Evolutionary conservation across 2,329 filamentous ascomycete genomes (phyloP), one percentile per base, ranked within the genome.

Genomic region (Orbilia blumenaviensis): DNA sequence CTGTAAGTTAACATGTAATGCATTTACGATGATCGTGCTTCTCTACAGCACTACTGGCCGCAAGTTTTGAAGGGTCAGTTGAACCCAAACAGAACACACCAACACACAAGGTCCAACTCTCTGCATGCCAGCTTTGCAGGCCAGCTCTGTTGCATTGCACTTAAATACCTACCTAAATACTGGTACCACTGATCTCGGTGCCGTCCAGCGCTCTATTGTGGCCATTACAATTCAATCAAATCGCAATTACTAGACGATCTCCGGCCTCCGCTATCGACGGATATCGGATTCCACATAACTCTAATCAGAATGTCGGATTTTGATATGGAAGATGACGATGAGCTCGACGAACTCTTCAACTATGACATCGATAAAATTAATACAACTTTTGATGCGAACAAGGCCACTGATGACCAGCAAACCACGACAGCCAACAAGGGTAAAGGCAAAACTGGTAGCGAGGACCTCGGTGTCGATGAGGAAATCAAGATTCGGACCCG

Each of bases 401-500:
- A 21, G 21, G 77, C 74, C 16, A 46, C n/a, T 79, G 34, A 34
- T 23, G 79, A 66, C 68, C 85, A 85, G 0, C 86, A 88, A 73
- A 82, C 84, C 23, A 84, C 86, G n/a, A 84, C 18, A 84, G 81
- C 81, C 82, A 61, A 78, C 79, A 60, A 68, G 80, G 69, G 83
- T 74, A 86, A 85, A 77, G 87, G 87, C 79, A 85, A 86, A 27
- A 86, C 85, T 7, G 87, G 87, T 79, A 85, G 86, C 27, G 86
- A 85, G 7, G 86, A 86, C 0, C 84, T 96, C 1, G 93, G 94
- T 50, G 89, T 97, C 68, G 94, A 98, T 78, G 89, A 96, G 81
- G 92, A 96, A 80, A 88, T 99, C 63, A 90, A 92, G 66, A 87
- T 97, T 3, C 88, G 88, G 42, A 97, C 92, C 83, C 91, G 91